Percentiles rank a stretch among this genome's conserved stretches.
phyloP scores from a whole-genome alignment of 306 rosid species.

The Myrica gale region DNA sequence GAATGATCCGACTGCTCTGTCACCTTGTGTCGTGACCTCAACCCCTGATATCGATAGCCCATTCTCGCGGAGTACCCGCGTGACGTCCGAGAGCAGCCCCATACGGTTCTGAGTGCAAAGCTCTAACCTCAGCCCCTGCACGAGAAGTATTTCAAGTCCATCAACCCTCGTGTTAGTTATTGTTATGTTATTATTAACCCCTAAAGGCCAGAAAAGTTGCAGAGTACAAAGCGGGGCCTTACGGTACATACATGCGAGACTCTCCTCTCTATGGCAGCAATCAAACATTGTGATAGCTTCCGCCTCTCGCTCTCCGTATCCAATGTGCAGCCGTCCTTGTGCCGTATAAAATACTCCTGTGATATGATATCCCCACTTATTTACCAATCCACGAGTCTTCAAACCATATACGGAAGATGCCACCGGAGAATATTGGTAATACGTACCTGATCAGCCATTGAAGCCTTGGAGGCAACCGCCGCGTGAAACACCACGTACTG shows the following conservation, averaged over 20 bases:
- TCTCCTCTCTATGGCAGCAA: slow-evolving; percentile 86
- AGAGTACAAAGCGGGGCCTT: not conserved
- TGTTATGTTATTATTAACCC: not conserved
- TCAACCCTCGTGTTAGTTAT: not conserved
- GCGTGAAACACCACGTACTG: slow-evolving; percentile 81
- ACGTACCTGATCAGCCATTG: slow-evolving; percentile 72
- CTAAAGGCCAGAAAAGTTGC: not conserved
- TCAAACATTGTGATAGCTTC: slow-evolving; percentile 51
- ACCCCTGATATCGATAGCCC: slow-evolving; percentile 64
- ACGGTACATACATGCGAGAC: slow-evolving; percentile 57
- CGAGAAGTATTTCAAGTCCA: not conserved
- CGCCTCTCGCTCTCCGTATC: slow-evolving; percentile 50
- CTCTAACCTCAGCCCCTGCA: slow-evolving; percentile 69
- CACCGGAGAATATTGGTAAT: not conserved
- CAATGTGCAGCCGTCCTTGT: slow-evolving; percentile 39
- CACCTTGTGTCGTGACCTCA: slow-evolving; percentile 49
- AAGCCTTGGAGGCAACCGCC: slow-evolving; percentile 59
- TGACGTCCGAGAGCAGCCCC: slow-evolving; percentile 66
- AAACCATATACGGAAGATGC: not conserved
- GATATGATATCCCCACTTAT: not conserved
- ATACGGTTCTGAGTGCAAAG: slow-evolving; percentile 48
- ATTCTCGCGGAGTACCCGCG: slow-evolving; percentile 62
- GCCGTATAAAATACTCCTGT: slow-evolving; percentile 78
- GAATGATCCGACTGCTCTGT: slow-evolving; percentile 67
- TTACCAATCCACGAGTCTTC: no score